Conservation (phyloP, 306 rosid species). For the Ceratonia siliqua region DNA sequence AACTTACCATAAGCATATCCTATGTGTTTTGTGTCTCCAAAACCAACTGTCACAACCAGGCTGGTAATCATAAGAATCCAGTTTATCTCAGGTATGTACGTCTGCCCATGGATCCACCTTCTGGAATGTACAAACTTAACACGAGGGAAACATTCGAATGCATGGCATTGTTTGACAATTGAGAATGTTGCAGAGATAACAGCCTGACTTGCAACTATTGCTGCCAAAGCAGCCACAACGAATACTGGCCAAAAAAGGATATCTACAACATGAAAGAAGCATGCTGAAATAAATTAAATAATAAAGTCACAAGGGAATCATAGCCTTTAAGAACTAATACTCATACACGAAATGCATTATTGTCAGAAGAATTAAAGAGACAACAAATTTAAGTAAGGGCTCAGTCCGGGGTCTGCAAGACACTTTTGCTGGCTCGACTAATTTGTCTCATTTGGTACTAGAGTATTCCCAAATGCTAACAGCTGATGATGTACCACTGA, state of each 20-base stretch:
- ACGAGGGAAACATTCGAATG: slow-evolving; percentile 85
- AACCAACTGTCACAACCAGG: slow-evolving; percentile 65
- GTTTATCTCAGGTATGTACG: slow-evolving; percentile 83
- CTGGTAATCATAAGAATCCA: slow-evolving; percentile 80
- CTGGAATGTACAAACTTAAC: slow-evolving; percentile 74
- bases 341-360: slow-evolving; percentile 8
- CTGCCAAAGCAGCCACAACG: slow-evolving; percentile 66
- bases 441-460: slow-evolving; percentile 10
- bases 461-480: slow-evolving; percentile 20
- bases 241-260: slow-evolving; percentile 76
- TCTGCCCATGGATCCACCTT: slow-evolving; percentile 84
- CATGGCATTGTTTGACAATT: slow-evolving; percentile 71
- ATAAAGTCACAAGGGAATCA: not conserved
- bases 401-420: not conserved
- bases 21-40: slow-evolving; percentile 50
- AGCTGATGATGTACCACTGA: slow-evolving; percentile 13
- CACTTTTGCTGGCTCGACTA: slow-evolving; percentile 14
- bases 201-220: slow-evolving; percentile 72
- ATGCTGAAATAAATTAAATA: slow-evolving; percentile 32
- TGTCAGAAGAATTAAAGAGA: slow-evolving; percentile 18
- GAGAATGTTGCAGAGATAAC: slow-evolving; percentile 75
- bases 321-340: slow-evolving; percentile 16
- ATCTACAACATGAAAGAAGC: slow-evolving; percentile 60
- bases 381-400: not conserved
- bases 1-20: slow-evolving; percentile 78